Conservation (phyloP, 768 basidiomycete species). For the Myochromella boudieri region DNA sequence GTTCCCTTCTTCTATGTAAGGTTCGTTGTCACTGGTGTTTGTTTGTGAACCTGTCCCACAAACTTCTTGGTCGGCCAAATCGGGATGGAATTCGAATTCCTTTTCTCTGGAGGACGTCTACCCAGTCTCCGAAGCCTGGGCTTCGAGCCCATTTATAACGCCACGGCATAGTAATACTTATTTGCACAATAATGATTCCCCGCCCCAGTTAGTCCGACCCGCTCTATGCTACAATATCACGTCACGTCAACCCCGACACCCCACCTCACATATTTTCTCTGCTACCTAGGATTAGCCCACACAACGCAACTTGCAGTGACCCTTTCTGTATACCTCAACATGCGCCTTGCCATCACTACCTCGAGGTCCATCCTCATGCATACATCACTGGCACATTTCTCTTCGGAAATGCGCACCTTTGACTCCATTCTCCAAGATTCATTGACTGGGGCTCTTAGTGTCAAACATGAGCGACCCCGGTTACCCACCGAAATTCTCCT, state of each 20-base stretch:
- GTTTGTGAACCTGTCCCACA: slow-evolving; percentile 5
- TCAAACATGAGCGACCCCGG: slow-evolving; percentile 13
- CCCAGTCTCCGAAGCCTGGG: slow-evolving; percentile 24
- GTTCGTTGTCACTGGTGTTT: neutral
- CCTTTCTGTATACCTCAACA: too few relatives aligned
- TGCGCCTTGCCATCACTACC: slow-evolving; percentile 31
- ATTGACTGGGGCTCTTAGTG: slow-evolving; percentile 9
- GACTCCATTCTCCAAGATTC: slow-evolving; percentile 34
- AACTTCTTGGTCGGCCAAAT: slow-evolving; percentile 19
- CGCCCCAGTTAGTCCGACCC: slow-evolving; percentile 18
- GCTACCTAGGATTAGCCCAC: too few relatives aligned
- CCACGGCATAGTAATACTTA: slow-evolving; percentile 17
- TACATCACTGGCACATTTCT: slow-evolving; percentile 48
- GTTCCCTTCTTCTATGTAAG: too few relatives aligned
- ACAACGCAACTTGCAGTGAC: too few relatives aligned
- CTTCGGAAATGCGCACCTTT: slow-evolving; percentile 43
- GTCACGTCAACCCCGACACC: slow-evolving; percentile 35
- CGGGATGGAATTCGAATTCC: slow-evolving; percentile 24
- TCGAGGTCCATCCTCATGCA: slow-evolving; percentile 50
- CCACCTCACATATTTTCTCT: slow-evolving; percentile 17
- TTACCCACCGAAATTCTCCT: slow-evolving; percentile 56
- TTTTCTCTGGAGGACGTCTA: slow-evolving; percentile 25
- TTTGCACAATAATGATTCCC: slow-evolving; percentile 14
- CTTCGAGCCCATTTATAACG: slow-evolving; percentile 16
- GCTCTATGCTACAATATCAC: slow-evolving; percentile 27